Conservation (phyloP, 495 filamentous ascomycete genomes). For the Neurospora sp. region DNA sequence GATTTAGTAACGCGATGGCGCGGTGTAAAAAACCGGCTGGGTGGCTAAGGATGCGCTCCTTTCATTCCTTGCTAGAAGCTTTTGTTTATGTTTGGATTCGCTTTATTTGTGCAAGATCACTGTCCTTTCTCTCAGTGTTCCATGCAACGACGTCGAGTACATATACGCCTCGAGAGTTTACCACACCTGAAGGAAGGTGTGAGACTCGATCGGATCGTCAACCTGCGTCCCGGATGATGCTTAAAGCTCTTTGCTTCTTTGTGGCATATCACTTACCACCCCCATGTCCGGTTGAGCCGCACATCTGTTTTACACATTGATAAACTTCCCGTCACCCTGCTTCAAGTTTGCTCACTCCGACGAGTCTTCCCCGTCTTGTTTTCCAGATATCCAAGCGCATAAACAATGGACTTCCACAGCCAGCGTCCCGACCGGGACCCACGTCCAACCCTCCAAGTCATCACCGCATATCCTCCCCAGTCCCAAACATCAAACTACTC, state of each 20-base stretch:
- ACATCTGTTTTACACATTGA: not conserved
- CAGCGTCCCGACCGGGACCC: not conserved
- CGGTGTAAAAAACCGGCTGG: not conserved
- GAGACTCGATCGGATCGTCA: constrained; percentile 45
- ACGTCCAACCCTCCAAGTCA: not conserved
- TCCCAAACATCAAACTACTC: not conserved
- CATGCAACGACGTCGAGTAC: not conserved
- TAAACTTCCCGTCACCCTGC: not conserved
- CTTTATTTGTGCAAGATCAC: not conserved
- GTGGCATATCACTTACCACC: not conserved
- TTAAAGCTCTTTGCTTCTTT: not conserved
- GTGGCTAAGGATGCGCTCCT: not conserved
- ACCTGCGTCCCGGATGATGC: constrained; percentile 35
- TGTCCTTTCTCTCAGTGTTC: not conserved
- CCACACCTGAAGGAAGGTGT: not conserved
- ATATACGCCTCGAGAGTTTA: not conserved
- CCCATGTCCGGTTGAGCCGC: not conserved
- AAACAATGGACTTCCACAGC: not conserved
- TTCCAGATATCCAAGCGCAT: not conserved
- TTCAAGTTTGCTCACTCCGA: not conserved
- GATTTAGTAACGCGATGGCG: not conserved
- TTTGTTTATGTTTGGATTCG: not conserved
- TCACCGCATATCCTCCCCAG: constrained; percentile 1
- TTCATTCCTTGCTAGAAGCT: not conserved
- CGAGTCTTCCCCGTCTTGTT: not conserved